phyloP scores from a whole-genome alignment of 306 rosid species.

The Cucurbita moschata region DNA sequence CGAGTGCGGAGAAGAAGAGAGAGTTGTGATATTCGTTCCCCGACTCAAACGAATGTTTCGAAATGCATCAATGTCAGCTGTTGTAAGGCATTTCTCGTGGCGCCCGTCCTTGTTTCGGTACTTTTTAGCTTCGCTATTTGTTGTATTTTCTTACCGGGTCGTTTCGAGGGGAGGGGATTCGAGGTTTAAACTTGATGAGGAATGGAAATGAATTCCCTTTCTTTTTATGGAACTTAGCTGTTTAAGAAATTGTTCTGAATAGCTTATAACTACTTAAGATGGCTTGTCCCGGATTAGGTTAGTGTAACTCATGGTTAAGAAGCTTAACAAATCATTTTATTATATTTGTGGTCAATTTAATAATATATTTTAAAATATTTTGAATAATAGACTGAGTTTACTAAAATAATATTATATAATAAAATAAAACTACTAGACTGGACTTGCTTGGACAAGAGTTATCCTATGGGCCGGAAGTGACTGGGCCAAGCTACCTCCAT shows the following conservation, averaged over 20 bases:
- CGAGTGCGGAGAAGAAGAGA: slow-evolving; percentile 45
- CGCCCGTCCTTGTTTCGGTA: neutral
- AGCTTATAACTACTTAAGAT: neutral
- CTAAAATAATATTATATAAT: no score
- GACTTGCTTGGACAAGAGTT: no score
- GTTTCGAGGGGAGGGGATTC: no score
- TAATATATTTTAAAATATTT: no score
- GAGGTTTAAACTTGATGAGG: neutral
- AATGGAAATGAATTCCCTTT: neutral
- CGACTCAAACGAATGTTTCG: neutral
- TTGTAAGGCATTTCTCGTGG: neutral
- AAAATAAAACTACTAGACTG: no score
- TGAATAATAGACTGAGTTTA: no score
- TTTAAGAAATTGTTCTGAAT: neutral
- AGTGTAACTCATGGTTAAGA: neutral
- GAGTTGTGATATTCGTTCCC: slow-evolving; percentile 22
- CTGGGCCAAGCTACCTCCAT: no score
- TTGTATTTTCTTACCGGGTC: neutral
- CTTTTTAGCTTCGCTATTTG: neutral
- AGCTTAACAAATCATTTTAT: no score
- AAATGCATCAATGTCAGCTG: neutral
- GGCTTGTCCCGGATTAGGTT: neutral
- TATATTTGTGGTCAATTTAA: no score
- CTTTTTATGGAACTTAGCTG: neutral
- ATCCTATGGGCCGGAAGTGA: no score